phyloP scores from a whole-genome alignment of 2,329 filamentous ascomycete genomes.

The Claviceps arundinis region DNA sequence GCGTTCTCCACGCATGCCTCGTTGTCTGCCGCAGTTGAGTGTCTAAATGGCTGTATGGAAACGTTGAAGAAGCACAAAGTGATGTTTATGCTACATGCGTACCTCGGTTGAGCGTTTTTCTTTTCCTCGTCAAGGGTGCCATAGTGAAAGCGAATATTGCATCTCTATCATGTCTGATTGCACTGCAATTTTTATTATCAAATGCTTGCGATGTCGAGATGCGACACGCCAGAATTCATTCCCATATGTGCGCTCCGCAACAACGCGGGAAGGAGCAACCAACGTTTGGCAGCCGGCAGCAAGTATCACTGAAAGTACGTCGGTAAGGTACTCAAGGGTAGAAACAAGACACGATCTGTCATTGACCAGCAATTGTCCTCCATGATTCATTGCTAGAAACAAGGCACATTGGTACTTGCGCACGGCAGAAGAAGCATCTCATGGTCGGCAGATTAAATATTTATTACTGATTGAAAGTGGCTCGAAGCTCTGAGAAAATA shows the following conservation, averaged over 20 bases:
- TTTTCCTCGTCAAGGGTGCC: constrained; percentile 16
- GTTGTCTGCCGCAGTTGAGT: background rate
- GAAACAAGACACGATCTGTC: too few species aligned
- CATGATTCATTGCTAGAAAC: too few species aligned
- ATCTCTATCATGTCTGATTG: background rate
- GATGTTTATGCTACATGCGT: background rate
- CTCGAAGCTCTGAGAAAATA: background rate
- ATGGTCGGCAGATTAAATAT: background rate
- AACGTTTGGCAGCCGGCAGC: background rate
- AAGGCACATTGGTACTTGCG: too few species aligned
- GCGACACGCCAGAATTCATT: background rate
- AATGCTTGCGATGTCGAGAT: background rate
- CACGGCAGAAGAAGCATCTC: too few species aligned
- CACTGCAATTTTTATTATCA: background rate
- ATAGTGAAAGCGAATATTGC: constrained; percentile 8
- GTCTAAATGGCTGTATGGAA: background rate
- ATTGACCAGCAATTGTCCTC: too few species aligned
- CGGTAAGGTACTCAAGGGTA: too few species aligned
- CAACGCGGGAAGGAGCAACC: background rate
- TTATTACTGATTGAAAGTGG: constrained; percentile 2
- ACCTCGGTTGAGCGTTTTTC: constrained; percentile 13
- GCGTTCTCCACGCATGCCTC: background rate
- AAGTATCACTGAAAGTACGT: too few species aligned
- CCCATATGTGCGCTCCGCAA: too few species aligned
- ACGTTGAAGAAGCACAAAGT: background rate